Conservation (phyloP, 2,329 filamentous ascomycete species). For the Clonostachys rhizophaga region DNA sequence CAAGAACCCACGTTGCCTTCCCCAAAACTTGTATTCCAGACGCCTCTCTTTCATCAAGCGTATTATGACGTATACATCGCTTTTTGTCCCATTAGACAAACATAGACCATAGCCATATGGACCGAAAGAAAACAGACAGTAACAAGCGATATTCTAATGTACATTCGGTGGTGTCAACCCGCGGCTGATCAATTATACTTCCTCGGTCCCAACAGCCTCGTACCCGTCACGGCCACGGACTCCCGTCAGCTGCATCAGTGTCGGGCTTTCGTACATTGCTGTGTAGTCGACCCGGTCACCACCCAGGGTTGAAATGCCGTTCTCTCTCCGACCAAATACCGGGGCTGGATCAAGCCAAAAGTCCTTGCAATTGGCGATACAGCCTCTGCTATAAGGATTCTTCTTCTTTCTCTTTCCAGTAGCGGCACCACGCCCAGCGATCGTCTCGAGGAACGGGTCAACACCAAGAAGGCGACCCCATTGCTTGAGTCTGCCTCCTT, state of each 20-base stretch:
- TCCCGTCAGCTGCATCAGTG: slow-evolving; percentile 54
- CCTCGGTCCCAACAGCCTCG: slow-evolving; percentile 56
- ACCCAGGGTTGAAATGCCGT: slow-evolving; percentile 70
- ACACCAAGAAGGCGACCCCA: slow-evolving; percentile 85
- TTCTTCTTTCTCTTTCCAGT: slow-evolving; percentile 48
- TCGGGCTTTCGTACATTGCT: slow-evolving; percentile 80
- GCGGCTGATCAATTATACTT: slow-evolving; percentile 20
- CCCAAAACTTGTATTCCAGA: no score
- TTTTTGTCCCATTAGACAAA: no score
- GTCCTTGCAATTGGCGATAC: slow-evolving; percentile 87
- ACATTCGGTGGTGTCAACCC: no score
- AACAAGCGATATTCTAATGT: no score
- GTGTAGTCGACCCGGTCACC: slow-evolving; percentile 83
- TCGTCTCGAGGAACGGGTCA: slow-evolving; percentile 90
- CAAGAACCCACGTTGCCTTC: no score
- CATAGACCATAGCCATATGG: no score
- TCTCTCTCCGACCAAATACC: slow-evolving; percentile 69
- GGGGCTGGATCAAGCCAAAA: slow-evolving; percentile 93
- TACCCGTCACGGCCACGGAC: slow-evolving; percentile 52
- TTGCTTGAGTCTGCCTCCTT: slow-evolving; percentile 65
- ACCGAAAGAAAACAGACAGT: no score
- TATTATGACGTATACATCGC: no score
- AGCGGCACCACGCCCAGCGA: slow-evolving; percentile 75
- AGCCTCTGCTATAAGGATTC: slow-evolving; percentile 83
- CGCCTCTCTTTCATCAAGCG: no score